Evolutionary conservation across 371 early-diverging fungal species (phyloP).

Genomic region (Lichtheimia corymbifera): DNA sequence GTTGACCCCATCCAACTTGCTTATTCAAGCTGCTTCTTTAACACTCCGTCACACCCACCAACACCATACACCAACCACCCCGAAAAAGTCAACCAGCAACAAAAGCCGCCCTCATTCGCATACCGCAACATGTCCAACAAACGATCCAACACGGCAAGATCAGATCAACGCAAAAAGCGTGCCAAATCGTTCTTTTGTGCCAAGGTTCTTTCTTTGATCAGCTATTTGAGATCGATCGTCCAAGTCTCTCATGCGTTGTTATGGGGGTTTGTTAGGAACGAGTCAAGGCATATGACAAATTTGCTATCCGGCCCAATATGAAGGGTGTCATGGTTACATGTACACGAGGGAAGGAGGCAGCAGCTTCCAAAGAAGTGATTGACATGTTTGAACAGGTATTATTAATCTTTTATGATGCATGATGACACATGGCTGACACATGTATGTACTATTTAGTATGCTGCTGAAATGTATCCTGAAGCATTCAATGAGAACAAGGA

Average conservation of each 20-base stretch:
- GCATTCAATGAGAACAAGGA: constrained; percentile 7
- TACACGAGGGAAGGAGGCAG: constrained; percentile 55
- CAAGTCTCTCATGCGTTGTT: background rate
- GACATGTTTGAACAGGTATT: constrained; percentile 61
- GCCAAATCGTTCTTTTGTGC: constrained; percentile 23
- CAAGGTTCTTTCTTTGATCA: constrained; percentile 13
- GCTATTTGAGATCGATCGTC: background rate
- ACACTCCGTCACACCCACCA: background rate
- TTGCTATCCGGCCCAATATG: constrained; percentile 60
- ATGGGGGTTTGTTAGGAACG: constrained; percentile 16
- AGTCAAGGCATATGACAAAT: constrained; percentile 23
- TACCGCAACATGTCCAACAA: background rate
- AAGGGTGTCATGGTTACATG: constrained; percentile 69
- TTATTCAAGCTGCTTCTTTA: background rate
- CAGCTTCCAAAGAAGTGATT: constrained; percentile 59
- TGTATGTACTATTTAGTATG: constrained; percentile 38
- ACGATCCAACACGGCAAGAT: background rate
- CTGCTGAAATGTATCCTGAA: constrained; percentile 52
- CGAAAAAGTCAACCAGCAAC: background rate
- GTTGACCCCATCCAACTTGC: background rate
- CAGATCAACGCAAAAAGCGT: constrained; percentile 7
- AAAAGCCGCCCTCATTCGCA: too few species aligned
- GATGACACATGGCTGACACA: background rate
- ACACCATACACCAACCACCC: background rate
- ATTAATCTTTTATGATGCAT: background rate